Base-by-base conservation (phyloP, 495 filamentous ascomycete species). In the Friedmanniomyces simplex region DNA sequence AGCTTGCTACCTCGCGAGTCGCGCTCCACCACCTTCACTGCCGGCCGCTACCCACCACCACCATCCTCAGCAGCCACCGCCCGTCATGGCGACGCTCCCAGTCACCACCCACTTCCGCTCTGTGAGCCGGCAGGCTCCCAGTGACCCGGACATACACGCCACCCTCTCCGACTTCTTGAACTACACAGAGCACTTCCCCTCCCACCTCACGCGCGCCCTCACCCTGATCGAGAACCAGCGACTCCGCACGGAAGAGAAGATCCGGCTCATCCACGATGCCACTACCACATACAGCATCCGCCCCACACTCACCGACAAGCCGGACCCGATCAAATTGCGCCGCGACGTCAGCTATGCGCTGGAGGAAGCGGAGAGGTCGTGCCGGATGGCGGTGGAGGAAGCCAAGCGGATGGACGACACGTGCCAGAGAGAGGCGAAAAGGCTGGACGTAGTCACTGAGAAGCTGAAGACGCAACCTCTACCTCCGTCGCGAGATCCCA, bases 131-230 rank as follows among this genome's bases (percentile, higher is more conserved):
- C 46, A 49, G 46, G 58, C 68, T 25, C 66, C 73, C 11, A 57
- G 80, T 39, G 89, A 98, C 64, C 91, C 91, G 20, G 93, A 98
- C 72, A 87, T 88, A n/a, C 88, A 95, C 61, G 86, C 90, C 10
- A 93, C 89, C 53, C 85, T 96, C 16, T 91, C 86, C 59, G 93
- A 98, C 73, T 98, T 90, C 70, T 84, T 95, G 64, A 93, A 96
- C 71, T 73, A 86, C 70, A 96, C 93, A 60, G 93, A 98, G 74
- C 94, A 93, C 74, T 87, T 97, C 20, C 91, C 93, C 16, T 86
- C 90, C 30, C 94, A 97, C 71, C 82, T 97, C 58, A 79, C 84
- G 57, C 89, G 93, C 61, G 95, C 93, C 54, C 77, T 98, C 43
- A 89, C 86, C 49, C 79, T 96, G 50, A 89, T 98, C 61, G 79